Percentiles rank a stretch among this genome's conserved stretches.
Evolutionary conservation across 2,329 filamentous ascomycete genomes (phyloP).

Genomic region (Sporothrix humicola): DNA sequence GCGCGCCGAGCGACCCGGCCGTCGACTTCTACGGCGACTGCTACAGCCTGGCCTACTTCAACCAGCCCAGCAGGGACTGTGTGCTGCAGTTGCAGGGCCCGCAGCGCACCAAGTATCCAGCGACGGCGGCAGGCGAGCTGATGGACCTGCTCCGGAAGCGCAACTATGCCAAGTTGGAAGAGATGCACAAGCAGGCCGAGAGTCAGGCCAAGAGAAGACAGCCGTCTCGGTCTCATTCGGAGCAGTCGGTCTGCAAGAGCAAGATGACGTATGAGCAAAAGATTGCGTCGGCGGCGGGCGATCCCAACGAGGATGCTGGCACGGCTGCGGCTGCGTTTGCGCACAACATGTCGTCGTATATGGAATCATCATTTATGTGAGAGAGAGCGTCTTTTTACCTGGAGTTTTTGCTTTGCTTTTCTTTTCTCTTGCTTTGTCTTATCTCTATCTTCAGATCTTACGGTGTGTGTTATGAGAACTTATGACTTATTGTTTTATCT

Average conservation of each 20-base stretch:
- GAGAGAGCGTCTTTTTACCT: not conserved
- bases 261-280: not conserved
- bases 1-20: conserved; percentile 52
- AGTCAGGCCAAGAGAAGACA: conserved; percentile 17
- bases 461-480: too few relatives aligned
- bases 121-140: not conserved
- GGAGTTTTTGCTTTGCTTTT: not conserved
- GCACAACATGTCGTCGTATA: conserved; percentile 1
- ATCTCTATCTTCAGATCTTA: not conserved
- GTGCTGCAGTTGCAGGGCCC: conserved; percentile 67
- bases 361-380: conserved; percentile 18
- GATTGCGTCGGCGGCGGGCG: conserved; percentile 14
- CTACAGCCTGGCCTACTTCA: conserved; percentile 69
- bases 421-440: not conserved
- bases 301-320: not conserved
- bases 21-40: conserved; percentile 61
- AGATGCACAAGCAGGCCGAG: conserved; percentile 1
- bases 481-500: not conserved
- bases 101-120: conserved; percentile 60
- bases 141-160: conserved; percentile 57
- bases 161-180: conserved; percentile 56
- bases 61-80: conserved; percentile 57
- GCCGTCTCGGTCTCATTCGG: too few relatives aligned
- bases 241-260: not conserved
- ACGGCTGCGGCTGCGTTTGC: not conserved